phyloP scores from a whole-genome alignment of 139 green algal species.

The Dunaliella sp. region DNA sequence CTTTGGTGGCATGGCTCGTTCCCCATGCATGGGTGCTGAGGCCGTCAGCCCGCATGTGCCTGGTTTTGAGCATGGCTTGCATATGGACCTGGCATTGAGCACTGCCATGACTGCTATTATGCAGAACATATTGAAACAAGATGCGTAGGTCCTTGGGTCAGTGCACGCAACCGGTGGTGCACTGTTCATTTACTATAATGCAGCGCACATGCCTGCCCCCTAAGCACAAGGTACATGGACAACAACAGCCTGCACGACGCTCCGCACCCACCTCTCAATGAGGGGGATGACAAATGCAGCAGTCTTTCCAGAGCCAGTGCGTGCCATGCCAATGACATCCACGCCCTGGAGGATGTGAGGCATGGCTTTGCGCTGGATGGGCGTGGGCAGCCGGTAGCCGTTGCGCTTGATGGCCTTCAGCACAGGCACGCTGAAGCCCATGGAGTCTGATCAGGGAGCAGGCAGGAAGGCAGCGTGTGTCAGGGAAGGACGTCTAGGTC shows the following conservation, averaged over 20 bases:
- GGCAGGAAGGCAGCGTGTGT: not conserved
- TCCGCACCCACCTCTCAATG: slow-evolving; percentile 62
- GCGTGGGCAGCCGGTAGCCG: slow-evolving; percentile 92
- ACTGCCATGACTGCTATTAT: too few species aligned
- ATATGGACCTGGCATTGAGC: too few species aligned
- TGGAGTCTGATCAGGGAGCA: slow-evolving; percentile 65
- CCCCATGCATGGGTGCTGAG: too few species aligned
- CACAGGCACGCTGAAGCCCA: slow-evolving; percentile 73
- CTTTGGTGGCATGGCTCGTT: too few species aligned
- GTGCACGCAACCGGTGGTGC: not conserved
- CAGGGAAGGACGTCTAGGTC: not conserved
- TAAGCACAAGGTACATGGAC: too few species aligned
- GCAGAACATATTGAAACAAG: too few species aligned
- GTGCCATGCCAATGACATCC: slow-evolving; percentile 89
- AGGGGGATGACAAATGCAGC: slow-evolving; percentile 93
- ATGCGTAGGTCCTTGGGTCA: not conserved
- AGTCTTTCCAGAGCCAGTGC: slow-evolving; percentile 97
- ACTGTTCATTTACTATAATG: too few species aligned
- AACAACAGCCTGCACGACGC: too few species aligned
- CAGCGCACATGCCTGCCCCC: too few species aligned
- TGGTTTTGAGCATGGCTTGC: too few species aligned
- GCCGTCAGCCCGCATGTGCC: too few species aligned
- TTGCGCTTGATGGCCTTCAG: slow-evolving; percentile 84
- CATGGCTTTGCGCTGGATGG: slow-evolving; percentile 90
- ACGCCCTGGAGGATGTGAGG: slow-evolving; percentile 80